Conservation (phyloP, 345 rosid genomes). For the Gossypioides kirkii region DNA sequence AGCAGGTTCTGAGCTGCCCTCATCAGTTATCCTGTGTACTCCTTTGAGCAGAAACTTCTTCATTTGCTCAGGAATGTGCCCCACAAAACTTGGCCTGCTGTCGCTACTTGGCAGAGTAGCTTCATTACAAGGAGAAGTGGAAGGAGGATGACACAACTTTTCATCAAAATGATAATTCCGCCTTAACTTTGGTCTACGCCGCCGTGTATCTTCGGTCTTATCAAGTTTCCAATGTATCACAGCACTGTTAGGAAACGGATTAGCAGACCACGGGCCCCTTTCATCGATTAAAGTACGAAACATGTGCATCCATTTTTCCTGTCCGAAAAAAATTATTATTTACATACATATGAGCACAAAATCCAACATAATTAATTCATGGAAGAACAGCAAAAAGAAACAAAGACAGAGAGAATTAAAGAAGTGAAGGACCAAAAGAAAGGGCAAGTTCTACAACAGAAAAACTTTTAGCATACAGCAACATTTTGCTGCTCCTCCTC, state of each 20-base stretch:
- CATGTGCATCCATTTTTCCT: slow-evolving; percentile 96
- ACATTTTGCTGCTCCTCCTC: slow-evolving; percentile 92
- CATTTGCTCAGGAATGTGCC: slow-evolving; percentile 97
- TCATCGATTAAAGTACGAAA: slow-evolving; percentile 91
- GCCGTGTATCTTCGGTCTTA: slow-evolving; percentile 93
- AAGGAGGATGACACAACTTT: slow-evolving; percentile 65
- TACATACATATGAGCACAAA: slow-evolving; percentile 2
- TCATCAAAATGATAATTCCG: slow-evolving; percentile 89
- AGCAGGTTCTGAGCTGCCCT: slow-evolving; percentile 57
- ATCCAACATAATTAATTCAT: not conserved
- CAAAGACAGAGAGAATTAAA: not conserved
- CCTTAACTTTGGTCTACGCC: slow-evolving; percentile 88
- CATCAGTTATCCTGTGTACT: slow-evolving; percentile 76
- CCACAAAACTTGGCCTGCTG: slow-evolving; percentile 55
- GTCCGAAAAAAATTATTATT: slow-evolving; percentile 6
- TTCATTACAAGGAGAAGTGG: slow-evolving; percentile 43
- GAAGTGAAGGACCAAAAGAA: slow-evolving; percentile 4
- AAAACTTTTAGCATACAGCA: slow-evolving; percentile 39
- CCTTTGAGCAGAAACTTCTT: slow-evolving; percentile 84
- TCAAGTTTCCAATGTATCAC: slow-evolving; percentile 86
- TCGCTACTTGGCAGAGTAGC: slow-evolving; percentile 37
- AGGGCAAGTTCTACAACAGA: not conserved
- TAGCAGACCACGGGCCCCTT: slow-evolving; percentile 98
- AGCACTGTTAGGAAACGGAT: slow-evolving; percentile 76
- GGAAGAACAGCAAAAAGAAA: not conserved